Percentiles rank a stretch among this genome's conserved stretches.
Conservation (phyloP, 768 basidiomycete species). For the Russula emetica region DNA sequence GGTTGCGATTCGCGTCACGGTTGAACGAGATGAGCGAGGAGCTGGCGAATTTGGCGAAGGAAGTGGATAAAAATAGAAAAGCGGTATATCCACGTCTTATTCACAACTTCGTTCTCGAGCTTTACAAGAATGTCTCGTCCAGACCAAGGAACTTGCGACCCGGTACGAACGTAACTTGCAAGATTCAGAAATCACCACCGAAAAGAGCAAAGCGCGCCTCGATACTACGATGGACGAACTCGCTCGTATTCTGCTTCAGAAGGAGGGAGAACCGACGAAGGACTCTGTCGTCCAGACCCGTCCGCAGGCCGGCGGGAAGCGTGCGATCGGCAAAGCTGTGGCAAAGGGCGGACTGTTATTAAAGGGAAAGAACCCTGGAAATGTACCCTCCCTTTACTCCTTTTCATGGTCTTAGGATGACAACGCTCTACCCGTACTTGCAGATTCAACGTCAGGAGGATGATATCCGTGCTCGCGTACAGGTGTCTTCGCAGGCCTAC, state of each 20-base stretch:
- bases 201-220: conserved; percentile 83
- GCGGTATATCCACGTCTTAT: conserved; percentile 46
- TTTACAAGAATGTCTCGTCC: not conserved
- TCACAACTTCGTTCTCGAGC: not conserved
- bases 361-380: conserved; percentile 90
- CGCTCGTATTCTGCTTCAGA: conserved; percentile 85
- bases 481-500: conserved; percentile 80
- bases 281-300: conserved; percentile 70
- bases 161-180: conserved; percentile 85
- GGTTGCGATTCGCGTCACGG: conserved; percentile 77
- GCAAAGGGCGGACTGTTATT: conserved; percentile 84
- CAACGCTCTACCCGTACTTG: conserved; percentile 12
- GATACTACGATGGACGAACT: conserved; percentile 91
- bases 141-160: conserved; percentile 89
- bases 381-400: conserved; percentile 44
- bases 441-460: conserved; percentile 93
- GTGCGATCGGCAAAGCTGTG: conserved; percentile 86
- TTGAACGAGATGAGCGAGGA: conserved; percentile 98
- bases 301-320: conserved; percentile 61
- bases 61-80: conserved; percentile 94
- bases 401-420: conserved; percentile 10
- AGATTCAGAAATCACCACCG: conserved; percentile 81
- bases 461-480: conserved; percentile 83
- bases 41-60: conserved; percentile 72
- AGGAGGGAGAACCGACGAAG: conserved; percentile 90